Evolutionary conservation across 345 rosid genomes (phyloP).

Genomic region (Gossypioides kirkii): DNA sequence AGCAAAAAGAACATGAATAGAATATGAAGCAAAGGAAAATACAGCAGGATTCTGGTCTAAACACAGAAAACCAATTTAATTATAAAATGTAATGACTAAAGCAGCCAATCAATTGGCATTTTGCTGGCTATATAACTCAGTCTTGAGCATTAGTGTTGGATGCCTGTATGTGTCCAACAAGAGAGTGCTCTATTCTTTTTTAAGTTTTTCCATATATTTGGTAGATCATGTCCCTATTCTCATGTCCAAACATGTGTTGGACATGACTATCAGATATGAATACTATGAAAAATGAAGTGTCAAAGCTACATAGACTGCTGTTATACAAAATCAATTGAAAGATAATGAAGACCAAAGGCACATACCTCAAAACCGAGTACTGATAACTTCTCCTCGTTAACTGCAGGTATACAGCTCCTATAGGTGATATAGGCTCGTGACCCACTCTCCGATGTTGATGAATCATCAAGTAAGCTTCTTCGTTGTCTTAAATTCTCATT

Average conservation of each 20-base stretch:
- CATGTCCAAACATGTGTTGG: neutral
- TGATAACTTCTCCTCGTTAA: conserved; percentile 63
- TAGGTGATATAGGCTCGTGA: conserved; percentile 60
- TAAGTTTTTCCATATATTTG: neutral
- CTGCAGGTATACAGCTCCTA: conserved; percentile 78
- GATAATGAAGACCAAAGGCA: neutral
- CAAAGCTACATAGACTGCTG: neutral
- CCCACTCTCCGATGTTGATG: conserved; percentile 24
- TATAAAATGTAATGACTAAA: neutral
- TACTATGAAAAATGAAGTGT: neutral
- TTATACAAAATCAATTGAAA: conserved; percentile 3
- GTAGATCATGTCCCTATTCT: neutral
- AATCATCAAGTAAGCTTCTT: conserved; percentile 49
- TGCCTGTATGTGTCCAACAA: neutral
- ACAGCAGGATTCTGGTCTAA: neutral
- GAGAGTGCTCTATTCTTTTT: neutral
- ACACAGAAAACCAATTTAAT: neutral
- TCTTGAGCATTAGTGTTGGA: neutral
- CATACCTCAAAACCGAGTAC: conserved; percentile 83
- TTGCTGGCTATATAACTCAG: too few species aligned
- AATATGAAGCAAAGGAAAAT: neutral
- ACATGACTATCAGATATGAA: neutral
- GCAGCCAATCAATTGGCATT: neutral
- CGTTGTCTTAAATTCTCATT: conserved; percentile 15
- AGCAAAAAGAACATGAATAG: neutral